These are phyloP conservation scores for Fagopyrum tataricum DNA, from an alignment of 148 eudicot species.

Conservation along the genomic window DNA sequence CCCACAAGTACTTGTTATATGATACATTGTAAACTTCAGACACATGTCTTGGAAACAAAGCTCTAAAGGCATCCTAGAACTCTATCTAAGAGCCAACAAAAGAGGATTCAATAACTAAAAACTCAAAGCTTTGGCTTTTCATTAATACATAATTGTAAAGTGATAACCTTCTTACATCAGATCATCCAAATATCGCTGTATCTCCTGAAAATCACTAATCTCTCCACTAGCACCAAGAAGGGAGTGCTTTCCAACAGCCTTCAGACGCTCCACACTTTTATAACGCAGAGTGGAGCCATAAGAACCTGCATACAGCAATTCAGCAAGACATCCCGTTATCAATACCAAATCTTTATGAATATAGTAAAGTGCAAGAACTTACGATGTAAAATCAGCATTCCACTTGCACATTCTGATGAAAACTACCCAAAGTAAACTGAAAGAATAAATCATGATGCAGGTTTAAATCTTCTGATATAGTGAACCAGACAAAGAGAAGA, in stretches of 20 bases:
- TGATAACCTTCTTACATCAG: slow-evolving; percentile 52
- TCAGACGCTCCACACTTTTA: slow-evolving; percentile 84
- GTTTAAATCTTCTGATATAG: neutral
- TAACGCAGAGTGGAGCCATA: slow-evolving; percentile 93
- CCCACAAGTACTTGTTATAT: no score
- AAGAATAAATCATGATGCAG: neutral
- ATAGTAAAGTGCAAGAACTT: neutral
- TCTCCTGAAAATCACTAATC: slow-evolving; percentile 95
- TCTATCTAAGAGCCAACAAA: no score
- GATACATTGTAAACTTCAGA: neutral
- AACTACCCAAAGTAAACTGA: neutral
- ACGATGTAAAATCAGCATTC: neutral
- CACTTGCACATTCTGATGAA: neutral
- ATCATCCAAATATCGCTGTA: slow-evolving; percentile 67
- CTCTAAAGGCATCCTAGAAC: neutral
- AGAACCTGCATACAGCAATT: slow-evolving; percentile 44
- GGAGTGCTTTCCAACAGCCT: slow-evolving; percentile 89
- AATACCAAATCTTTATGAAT: neutral
- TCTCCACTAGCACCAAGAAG: slow-evolving; percentile 93
- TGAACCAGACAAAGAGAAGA: neutral
- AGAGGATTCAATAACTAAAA: no score
- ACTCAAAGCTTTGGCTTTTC: neutral
- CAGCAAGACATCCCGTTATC: neutral
- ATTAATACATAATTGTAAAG: neutral
- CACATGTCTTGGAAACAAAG: neutral